These are phyloP conservation scores for Geotrichum ghanense DNA, from an alignment of 805 yeast species.

Conservation along the genomic window DNA sequence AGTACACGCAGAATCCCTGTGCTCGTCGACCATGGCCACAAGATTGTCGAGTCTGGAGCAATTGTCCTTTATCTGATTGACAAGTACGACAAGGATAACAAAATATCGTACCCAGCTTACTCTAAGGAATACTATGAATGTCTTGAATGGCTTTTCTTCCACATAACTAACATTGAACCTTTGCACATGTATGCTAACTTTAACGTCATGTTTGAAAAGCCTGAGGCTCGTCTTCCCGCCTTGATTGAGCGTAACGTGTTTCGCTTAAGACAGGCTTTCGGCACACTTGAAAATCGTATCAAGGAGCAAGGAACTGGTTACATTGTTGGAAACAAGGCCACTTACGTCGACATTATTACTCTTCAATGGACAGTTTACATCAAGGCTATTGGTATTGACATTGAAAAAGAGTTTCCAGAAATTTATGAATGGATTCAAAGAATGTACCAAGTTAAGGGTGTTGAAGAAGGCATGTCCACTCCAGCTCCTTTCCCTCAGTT, in stretches of 20 bases:
- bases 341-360: not conserved
- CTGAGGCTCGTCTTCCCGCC: too few species aligned
- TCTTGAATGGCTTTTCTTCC: not conserved
- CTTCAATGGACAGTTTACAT: slow-evolving; percentile 1
- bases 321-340: not conserved
- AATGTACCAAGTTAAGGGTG: slow-evolving; percentile 85
- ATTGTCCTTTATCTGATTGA: slow-evolving; percentile 49
- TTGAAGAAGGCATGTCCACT: slow-evolving; percentile 24
- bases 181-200: not conserved
- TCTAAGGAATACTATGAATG: slow-evolving; percentile 34
- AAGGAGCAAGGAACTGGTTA: not conserved
- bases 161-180: not conserved
- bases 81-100: slow-evolving; percentile 44
- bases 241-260: not conserved
- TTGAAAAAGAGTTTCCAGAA: slow-evolving; percentile 30
- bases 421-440: slow-evolving; percentile 84
- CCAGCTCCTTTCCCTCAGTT: too few species aligned
- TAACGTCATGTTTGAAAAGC: not conserved
- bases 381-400: not conserved
- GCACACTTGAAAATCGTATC: not conserved
- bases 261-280: not conserved
- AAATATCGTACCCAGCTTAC: slow-evolving; percentile 28
- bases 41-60: slow-evolving; percentile 48
- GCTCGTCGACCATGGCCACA: slow-evolving; percentile 20
- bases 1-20: slow-evolving; percentile 58